Percentiles rank a stretch among this genome's conserved stretches.
Conservation (phyloP, 306 rosid genomes). For the Vigna angularis region DNA sequence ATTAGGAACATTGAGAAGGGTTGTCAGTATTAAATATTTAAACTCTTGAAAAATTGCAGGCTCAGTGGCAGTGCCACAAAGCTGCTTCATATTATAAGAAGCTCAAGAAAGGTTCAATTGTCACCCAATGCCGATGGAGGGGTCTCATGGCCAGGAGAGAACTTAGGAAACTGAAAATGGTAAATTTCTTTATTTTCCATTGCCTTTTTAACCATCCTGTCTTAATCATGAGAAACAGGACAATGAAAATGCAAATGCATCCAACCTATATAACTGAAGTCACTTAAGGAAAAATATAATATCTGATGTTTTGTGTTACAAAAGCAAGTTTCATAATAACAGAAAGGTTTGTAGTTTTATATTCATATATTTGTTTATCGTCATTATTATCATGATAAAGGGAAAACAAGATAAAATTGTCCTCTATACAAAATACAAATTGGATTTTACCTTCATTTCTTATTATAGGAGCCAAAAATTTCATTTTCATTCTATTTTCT, state of each 20-base stretch:
- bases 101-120: constrained; percentile 83
- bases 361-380: not conserved
- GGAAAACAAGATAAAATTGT: constrained; percentile 4
- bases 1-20: constrained; percentile 26
- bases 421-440: constrained; percentile 27
- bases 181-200: constrained; percentile 27
- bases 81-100: constrained; percentile 69
- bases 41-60: constrained; percentile 59
- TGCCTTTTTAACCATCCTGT: constrained; percentile 17
- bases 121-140: constrained; percentile 87
- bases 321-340: constrained; percentile 13
- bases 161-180: constrained; percentile 97
- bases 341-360: not conserved
- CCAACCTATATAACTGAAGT: constrained; percentile 29
- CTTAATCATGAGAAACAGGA: constrained; percentile 16
- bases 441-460: constrained; percentile 14
- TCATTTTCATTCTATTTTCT: not conserved
- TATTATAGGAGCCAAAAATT: constrained; percentile 31
- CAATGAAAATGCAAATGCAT: constrained; percentile 29
- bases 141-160: constrained; percentile 76
- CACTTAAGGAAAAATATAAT: constrained; percentile 11
- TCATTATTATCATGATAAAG: constrained; percentile 17
- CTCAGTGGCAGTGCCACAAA: constrained; percentile 87
- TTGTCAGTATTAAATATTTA: constrained; percentile 28
- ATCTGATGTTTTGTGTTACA: constrained; percentile 2